Evolutionary conservation across 768 basidiomycete species (phyloP).

Genomic region (Hygrocybe punicea): DNA sequence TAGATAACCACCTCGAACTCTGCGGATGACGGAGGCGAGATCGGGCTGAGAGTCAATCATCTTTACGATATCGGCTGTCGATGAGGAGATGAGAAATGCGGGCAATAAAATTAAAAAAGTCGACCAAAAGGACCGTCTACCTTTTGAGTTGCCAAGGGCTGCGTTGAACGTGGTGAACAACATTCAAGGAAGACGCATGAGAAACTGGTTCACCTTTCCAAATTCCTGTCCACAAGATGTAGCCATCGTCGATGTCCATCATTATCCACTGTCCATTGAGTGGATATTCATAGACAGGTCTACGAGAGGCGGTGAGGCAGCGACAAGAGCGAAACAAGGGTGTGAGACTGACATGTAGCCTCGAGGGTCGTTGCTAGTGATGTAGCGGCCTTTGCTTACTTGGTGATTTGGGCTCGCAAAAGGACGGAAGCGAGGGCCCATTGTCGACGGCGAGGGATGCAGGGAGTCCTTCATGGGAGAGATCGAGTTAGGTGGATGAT

Average conservation of each 20-base stretch:
- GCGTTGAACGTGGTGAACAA: conserved; percentile 1
- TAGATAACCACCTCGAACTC: conserved; percentile 83
- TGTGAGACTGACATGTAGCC: conserved; percentile 70
- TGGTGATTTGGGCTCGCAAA: conserved; percentile 75
- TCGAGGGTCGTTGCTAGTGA: conserved; percentile 84
- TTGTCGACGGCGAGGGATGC: conserved; percentile 39
- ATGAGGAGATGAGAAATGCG: conserved; percentile 16
- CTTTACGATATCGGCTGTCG: conserved; percentile 82
- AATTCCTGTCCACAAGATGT: conserved; percentile 89
- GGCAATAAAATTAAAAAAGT: conserved; percentile 5
- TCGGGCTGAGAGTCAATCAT: conserved; percentile 92
- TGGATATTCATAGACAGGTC: conserved; percentile 87
- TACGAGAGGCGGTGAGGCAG: conserved; percentile 18
- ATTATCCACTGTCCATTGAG: conserved; percentile 90
- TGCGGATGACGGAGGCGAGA: conserved; percentile 73
- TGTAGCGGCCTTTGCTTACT: conserved; percentile 82
- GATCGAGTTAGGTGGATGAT: conserved; percentile 5
- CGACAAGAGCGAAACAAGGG: conserved; percentile 12
- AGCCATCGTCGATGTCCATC: conserved; percentile 94
- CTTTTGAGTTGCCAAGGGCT: conserved; percentile 90
- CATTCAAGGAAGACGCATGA: not conserved
- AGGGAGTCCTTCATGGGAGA: conserved; percentile 36
- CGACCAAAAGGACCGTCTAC: conserved; percentile 34
- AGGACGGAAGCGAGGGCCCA: conserved; percentile 54
- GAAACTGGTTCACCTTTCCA: conserved; percentile 72